Conservation (phyloP, 148 eudicot genomes). For the Chenopodium formosanum region DNA sequence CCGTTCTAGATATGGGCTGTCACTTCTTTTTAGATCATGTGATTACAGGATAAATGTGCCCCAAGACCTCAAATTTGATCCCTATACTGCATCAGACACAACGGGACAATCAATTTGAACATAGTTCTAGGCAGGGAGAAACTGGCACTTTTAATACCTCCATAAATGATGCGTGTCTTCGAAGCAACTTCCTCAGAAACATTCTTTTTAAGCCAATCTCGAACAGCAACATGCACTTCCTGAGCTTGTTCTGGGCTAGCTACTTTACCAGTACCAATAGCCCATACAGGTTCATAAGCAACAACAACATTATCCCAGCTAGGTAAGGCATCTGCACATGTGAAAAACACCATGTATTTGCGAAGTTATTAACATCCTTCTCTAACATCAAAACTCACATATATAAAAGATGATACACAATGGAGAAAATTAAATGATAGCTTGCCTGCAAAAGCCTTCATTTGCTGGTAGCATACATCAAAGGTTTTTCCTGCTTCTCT, state of each 20-base stretch:
- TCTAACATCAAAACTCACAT: neutral
- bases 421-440: slow-evolving; percentile 5
- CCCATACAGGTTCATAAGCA: slow-evolving; percentile 99
- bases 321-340: slow-evolving; percentile 74
- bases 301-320: slow-evolving; percentile 90
- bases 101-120: neutral
- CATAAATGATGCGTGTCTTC: slow-evolving; percentile 92
- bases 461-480: slow-evolving; percentile 76
- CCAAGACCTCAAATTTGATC: neutral
- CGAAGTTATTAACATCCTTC: neutral
- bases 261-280: slow-evolving; percentile 99
- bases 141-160: slow-evolving; percentile 50
- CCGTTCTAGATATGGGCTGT: neutral
- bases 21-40: neutral
- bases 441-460: slow-evolving; percentile 91
- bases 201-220: slow-evolving; percentile 94
- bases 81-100: neutral
- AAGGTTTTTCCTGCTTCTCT: slow-evolving; percentile 92
- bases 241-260: slow-evolving; percentile 95
- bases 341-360: slow-evolving; percentile 1
- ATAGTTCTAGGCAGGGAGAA: neutral
- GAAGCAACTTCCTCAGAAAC: slow-evolving; percentile 95
- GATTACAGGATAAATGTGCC: neutral
- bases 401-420: neutral
- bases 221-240: slow-evolving; percentile 89